Base-by-base conservation (phyloP, 1,284 basidiomycete genomes). In the Tylopilus sp. region DNA sequence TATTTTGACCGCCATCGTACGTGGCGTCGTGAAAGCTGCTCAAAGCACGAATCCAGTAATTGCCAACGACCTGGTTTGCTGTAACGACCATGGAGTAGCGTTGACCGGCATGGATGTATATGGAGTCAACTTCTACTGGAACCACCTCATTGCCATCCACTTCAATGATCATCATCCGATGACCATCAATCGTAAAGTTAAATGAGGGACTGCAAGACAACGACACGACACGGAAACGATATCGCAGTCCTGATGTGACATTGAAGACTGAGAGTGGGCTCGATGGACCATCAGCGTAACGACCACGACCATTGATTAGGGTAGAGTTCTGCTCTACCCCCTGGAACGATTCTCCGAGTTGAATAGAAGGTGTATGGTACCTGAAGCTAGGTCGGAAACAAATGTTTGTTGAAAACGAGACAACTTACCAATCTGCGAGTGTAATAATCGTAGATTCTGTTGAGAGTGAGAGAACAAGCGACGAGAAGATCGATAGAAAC, bases 81-180 rank as follows among this genome's bases (percentile, higher is more conserved):
- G 47, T 49, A 15, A 49, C 47, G n/a, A 49, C 47, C 26, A 81
- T 69, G 0, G 81, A 82, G 70, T 78, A 83, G 26, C 77, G 80
- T 65, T 84, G 81, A 60, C 47, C 47, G n/a, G 80, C 75, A 53
- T 75, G 77, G 22, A 86, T 75, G 8, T 67, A 67, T n/a, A 86
- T 66, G 1, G 70, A 79, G 57, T 86, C 82, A 1, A 86, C 81
- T 1, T 70, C 64, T 22, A 82, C 70, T 4, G 84, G 85, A 19
- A 77, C 26, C 1, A 79, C 77, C 61, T 80, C 82, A 18, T 68
- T 71, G 9, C 87, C 84, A 49, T 89, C 89, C 0, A 74, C 86
- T 71, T 88, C 80, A 63, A 87, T 83, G 66, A 87, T 73, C 9
- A 81, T 84, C 74, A 85, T 72, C 3, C 69, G 72, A 58, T 85